Evolutionary conservation across 2,329 filamentous ascomycete genomes (phyloP).

Genomic region (Fusarium pseudograminearum): DNA sequence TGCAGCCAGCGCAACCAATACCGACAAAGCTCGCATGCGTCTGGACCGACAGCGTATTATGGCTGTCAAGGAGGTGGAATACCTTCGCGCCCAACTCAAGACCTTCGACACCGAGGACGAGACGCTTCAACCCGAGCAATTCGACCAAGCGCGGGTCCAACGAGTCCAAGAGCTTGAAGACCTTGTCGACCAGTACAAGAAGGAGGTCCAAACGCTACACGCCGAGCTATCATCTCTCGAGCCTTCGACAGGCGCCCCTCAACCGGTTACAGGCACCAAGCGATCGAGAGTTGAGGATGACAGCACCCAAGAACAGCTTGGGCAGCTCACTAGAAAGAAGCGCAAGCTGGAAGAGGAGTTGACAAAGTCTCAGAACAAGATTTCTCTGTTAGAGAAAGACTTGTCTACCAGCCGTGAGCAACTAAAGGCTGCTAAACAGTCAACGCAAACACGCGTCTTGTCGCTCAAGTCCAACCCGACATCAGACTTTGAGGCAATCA

Average conservation of each 20-base stretch:
- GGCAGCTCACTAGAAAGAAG: slow-evolving; percentile 88
- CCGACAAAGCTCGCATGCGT: slow-evolving; percentile 77
- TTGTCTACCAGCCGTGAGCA: slow-evolving; percentile 79
- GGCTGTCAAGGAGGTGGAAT: slow-evolving; percentile 92
- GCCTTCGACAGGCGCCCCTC: slow-evolving; percentile 51
- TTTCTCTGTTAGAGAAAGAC: slow-evolving; percentile 79
- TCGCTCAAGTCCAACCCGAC: slow-evolving; percentile 94
- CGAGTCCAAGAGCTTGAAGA: slow-evolving; percentile 85
- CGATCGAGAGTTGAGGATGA: slow-evolving; percentile 72
- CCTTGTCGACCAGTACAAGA: slow-evolving; percentile 88
- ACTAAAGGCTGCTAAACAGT: slow-evolving; percentile 72
- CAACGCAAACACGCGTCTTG: slow-evolving; percentile 83
- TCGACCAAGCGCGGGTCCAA: slow-evolving; percentile 79
- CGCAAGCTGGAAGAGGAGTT: slow-evolving; percentile 85
- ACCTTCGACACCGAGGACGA: slow-evolving; percentile 89
- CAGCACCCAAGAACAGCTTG: slow-evolving; percentile 77
- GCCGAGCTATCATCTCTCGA: slow-evolving; percentile 78
- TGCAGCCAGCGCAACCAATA: slow-evolving; percentile 59
- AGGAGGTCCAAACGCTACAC: slow-evolving; percentile 80
- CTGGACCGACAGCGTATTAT: slow-evolving; percentile 88
- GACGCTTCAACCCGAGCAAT: slow-evolving; percentile 83
- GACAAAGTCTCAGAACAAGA: slow-evolving; percentile 74
- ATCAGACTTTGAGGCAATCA: slow-evolving; percentile 84
- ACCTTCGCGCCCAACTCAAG: slow-evolving; percentile 90
- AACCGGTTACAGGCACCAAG: slow-evolving; percentile 68